Base-by-base conservation (phyloP, 768 basidiomycete genomes). In the Macrolepiota albuminosa region DNA sequence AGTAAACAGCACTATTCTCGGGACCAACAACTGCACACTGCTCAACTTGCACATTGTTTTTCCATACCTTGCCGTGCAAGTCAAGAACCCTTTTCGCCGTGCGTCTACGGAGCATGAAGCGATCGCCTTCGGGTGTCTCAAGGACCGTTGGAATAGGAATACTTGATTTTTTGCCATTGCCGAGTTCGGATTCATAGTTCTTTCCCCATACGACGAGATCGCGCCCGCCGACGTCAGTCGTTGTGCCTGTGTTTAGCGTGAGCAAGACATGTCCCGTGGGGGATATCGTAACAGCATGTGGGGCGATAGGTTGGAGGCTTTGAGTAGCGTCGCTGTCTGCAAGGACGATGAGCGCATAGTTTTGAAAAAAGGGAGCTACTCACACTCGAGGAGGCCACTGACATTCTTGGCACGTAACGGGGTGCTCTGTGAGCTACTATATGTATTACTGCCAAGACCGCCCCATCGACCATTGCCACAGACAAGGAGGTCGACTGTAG, bases 381-480 rank as follows among this genome's bases (percentile, higher is more conserved):
- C 67, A 93, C 92, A 96, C 80, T 95, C 93, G n/a, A 81, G 74
- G 29, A 96, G 75, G 11, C 92, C 91, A 67, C 91, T 93, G 59
- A 96, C 78, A 47, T 84, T 85, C 72, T 86, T 93, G 2, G 89
- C 88, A 58, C 85, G 85, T 0, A 84, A 76, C 3, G 92, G 94
- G 39, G 76, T 76, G 47, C 85, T 81, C 66, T 90, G 89, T 0
- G 85, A 85, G 58, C 82, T 91, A 66, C 82, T 89, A 74, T 82
- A 93, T 18, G 73, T 60, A 58, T 81, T 81, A 52, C 83, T 89
- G 3, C 89, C 91, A 11, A 93, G 77, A 16, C 88, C 88, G 16
- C 94, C 92, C 71, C 82, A 89, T 68, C 91, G 86, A 1, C 93
- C 94, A 68, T 91, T 91, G 2, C 93, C 93, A 66, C 87, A 88